A percentile compares a stretch with the other conserved stretches of the same genome.
Conservation (phyloP, 192 early-diverging fungal genomes). For the Backusella macrospora region DNA sequence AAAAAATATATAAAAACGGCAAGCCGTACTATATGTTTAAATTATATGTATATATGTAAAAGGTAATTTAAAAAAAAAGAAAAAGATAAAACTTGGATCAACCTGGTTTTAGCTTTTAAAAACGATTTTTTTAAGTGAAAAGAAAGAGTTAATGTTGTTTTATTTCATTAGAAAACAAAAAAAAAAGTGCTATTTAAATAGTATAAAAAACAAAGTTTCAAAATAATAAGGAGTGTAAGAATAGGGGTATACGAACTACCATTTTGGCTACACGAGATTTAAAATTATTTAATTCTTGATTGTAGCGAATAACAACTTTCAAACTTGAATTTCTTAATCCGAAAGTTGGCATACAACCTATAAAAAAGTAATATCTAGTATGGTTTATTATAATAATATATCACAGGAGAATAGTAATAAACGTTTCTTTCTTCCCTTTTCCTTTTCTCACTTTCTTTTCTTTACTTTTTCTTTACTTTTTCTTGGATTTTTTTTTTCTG, state of each 20-base stretch:
- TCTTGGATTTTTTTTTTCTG: not conserved
- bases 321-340: conserved; percentile 14
- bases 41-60: conserved; percentile 3
- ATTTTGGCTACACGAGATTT: conserved; percentile 9
- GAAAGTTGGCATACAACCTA: conserved; percentile 10
- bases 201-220: conserved; percentile 13
- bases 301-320: conserved; percentile 12
- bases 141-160: conserved; percentile 1
- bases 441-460: not conserved
- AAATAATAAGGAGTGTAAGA: not conserved
- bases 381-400: not conserved
- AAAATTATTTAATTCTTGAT: conserved; percentile 12
- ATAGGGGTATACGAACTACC: not conserved
- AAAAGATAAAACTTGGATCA: conserved; percentile 6
- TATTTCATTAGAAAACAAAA: not conserved
- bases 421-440: not conserved
- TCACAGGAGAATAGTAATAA: not conserved
- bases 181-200: conserved; percentile 12
- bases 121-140: not conserved
- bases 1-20: conserved; percentile 3
- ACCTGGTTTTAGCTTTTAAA: conserved; percentile 10
- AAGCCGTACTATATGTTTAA: conserved; percentile 11
- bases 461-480: not conserved
- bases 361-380: not conserved
- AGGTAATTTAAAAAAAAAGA: not conserved